Conservation (phyloP, 768 basidiomycete species). For the Imleria badia region DNA sequence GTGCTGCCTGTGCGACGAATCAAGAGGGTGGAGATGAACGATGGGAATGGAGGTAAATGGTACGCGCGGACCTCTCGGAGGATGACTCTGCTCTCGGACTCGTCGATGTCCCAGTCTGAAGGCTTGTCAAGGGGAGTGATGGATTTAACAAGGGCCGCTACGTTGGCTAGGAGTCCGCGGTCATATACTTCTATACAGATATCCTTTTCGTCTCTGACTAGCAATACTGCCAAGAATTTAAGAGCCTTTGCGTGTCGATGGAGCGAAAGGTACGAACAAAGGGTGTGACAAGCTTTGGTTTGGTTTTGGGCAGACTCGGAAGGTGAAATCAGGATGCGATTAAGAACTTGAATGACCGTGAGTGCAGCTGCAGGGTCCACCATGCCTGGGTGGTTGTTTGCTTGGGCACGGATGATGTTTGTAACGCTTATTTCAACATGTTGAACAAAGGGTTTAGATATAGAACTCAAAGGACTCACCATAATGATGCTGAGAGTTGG, state of each 20-base stretch:
- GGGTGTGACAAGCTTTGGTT: constrained; percentile 71
- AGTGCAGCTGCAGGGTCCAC: constrained; percentile 49
- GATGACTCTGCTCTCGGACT: constrained; percentile 52
- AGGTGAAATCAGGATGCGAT: constrained; percentile 51
- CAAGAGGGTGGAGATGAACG: not conserved
- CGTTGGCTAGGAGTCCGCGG: constrained; percentile 59
- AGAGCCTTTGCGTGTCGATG: not conserved
- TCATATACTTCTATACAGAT: constrained; percentile 70
- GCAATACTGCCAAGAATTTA: constrained; percentile 43
- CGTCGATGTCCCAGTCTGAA: constrained; percentile 65
- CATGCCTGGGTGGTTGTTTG: constrained; percentile 27
- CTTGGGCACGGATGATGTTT: constrained; percentile 56
- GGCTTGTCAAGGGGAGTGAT: constrained; percentile 51
- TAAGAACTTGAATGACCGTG: constrained; percentile 70
- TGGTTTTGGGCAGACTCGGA: constrained; percentile 43
- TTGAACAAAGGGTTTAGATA: not conserved
- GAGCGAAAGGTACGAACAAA: constrained; percentile 51
- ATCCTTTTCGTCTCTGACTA: constrained; percentile 68
- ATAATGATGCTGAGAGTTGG: constrained; percentile 69
- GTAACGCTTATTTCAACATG: constrained; percentile 45
- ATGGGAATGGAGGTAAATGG: not conserved
- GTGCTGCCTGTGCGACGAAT: constrained; percentile 49
- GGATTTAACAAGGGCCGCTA: constrained; percentile 50
- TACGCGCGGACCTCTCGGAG: constrained; percentile 59
- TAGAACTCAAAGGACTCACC: constrained; percentile 40